A percentile compares a stretch with the other conserved stretches of the same genome.
Conservation (phyloP, 192 early-diverging fungal genomes). For the Piromyces finnis region DNA sequence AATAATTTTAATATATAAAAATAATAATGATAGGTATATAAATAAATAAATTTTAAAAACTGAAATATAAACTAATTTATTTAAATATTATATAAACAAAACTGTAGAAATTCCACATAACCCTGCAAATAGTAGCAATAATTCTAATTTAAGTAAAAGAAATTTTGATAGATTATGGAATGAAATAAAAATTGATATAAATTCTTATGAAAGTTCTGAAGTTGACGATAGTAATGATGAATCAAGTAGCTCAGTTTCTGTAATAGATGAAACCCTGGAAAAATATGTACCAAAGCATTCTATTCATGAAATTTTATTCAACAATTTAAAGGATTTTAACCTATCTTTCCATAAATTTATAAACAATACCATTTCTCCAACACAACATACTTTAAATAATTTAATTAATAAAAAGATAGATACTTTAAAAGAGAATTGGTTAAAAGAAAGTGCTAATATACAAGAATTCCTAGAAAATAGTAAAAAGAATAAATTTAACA, state of each 20-base stretch:
- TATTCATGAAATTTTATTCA: not conserved
- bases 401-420: not conserved
- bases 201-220: not conserved
- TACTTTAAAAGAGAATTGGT: not conserved
- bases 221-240: not conserved
- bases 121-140: no score
- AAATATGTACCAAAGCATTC: not conserved
- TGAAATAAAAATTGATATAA: not conserved
- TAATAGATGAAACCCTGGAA: not conserved
- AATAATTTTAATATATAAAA: no score
- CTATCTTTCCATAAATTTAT: not conserved
- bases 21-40: no score
- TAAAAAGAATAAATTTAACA: not conserved
- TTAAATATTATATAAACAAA: no score
- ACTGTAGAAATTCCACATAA: no score
- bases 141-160: not conserved
- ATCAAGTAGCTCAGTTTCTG: not conserved
- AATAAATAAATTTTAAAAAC: no score
- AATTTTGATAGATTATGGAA: not conserved
- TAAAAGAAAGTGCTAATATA: not conserved
- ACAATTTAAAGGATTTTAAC: not conserved
- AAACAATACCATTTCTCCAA: not conserved
- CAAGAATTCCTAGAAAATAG: not conserved
- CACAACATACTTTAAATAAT: not conserved
- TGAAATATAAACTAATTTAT: no score